A percentile compares a stretch with the other conserved stretches of the same genome.
Evolutionary conservation across 495 filamentous ascomycete species (phyloP).

Genomic region (Podospora pseudopauciseta): DNA sequence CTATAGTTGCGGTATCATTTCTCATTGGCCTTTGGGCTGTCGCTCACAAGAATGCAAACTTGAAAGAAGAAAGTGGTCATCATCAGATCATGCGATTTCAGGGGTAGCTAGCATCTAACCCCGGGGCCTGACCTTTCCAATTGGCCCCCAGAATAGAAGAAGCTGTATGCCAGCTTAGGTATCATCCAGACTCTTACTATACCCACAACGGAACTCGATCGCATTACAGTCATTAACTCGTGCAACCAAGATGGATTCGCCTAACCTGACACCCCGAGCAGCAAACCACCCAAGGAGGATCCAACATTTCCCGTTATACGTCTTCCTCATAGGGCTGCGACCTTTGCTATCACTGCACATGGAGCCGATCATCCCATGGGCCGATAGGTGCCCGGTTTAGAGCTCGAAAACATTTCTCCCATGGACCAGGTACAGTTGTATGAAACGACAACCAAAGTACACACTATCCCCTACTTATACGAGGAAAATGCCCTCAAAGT

Average conservation of each 20-base stretch:
- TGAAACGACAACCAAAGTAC: not conserved
- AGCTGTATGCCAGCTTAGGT: not conserved
- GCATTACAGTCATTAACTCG: not conserved
- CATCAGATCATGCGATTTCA: not conserved
- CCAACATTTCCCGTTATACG: not conserved
- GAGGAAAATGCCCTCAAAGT: conserved; percentile 36
- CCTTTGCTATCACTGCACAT: not conserved
- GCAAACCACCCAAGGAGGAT: not conserved
- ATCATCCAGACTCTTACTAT: no score
- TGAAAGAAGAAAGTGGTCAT: not conserved
- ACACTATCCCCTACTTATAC: conserved; percentile 5
- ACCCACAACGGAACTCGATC: not conserved
- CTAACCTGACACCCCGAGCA: not conserved
- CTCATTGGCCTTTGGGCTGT: not conserved
- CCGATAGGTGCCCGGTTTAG: not conserved
- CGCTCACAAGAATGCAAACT: not conserved
- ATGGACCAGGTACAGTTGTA: not conserved
- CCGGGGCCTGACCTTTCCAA: not conserved
- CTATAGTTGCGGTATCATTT: not conserved
- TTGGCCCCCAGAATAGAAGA: not conserved
- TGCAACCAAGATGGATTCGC: not conserved
- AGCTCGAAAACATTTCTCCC: not conserved
- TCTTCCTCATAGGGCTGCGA: not conserved
- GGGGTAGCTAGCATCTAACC: not conserved
- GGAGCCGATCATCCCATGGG: not conserved